A percentile compares a stretch with the other conserved stretches of the same genome.
These are phyloP conservation scores for Ogataea hybrid DNA, from an alignment of 1,139 yeast genomes.

Conservation along the genomic window DNA sequence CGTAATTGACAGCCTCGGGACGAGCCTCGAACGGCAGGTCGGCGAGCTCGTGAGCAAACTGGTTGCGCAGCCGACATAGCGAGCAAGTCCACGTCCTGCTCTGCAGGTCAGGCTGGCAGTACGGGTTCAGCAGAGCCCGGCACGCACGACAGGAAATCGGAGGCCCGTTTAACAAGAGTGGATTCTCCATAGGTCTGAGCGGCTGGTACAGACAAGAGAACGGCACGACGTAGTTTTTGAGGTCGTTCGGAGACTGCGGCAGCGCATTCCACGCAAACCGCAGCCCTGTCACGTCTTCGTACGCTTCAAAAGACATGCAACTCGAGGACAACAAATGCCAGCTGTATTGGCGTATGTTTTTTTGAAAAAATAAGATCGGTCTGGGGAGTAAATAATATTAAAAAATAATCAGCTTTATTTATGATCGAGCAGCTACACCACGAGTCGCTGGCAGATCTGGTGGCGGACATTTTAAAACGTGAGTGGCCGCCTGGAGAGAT, in stretches of 20 bases:
- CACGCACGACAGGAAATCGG: slow-evolving; percentile 60
- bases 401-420: too few relatives aligned
- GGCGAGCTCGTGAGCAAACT: slow-evolving; percentile 38
- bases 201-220: slow-evolving; percentile 69
- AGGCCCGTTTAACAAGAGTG: slow-evolving; percentile 38
- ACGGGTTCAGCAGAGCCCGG: slow-evolving; percentile 61
- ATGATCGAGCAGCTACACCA: slow-evolving; percentile 7
- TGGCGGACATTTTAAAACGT: background rate
- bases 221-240: slow-evolving; percentile 58
- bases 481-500: background rate
- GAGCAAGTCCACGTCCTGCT: slow-evolving; percentile 63
- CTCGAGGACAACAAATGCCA: slow-evolving; percentile 1
- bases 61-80: slow-evolving; percentile 55
- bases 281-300: slow-evolving; percentile 87
- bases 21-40: slow-evolving; percentile 36
- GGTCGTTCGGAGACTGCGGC: slow-evolving; percentile 60
- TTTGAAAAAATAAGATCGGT: slow-evolving; percentile 10
- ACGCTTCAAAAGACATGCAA: slow-evolving; percentile 66
- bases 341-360: slow-evolving; percentile 9
- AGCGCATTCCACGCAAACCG: slow-evolving; percentile 89
- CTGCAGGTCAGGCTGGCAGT: slow-evolving; percentile 39
- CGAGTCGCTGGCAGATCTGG: slow-evolving; percentile 7
- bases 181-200: slow-evolving; percentile 47
- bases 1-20: slow-evolving; percentile 53
- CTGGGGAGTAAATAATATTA: slow-evolving; percentile 2